Percentiles rank a stretch among this genome's conserved stretches.
Conservation (phyloP, 2,329 filamentous ascomycete genomes). For the Paraphaeosphaeria sporulosa region DNA sequence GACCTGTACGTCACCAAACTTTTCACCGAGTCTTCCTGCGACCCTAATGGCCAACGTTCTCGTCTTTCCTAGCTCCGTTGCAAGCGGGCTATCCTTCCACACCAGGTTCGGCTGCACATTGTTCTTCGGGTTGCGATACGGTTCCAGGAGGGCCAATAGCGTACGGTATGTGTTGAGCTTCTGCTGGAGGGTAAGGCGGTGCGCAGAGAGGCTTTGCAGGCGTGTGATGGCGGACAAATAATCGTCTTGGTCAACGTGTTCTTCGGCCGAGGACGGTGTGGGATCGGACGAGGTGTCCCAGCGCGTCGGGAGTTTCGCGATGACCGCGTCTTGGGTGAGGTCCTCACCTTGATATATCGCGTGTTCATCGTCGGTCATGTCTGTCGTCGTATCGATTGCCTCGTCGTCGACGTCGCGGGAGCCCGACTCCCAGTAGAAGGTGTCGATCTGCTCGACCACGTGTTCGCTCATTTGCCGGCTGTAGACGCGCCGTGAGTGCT, state of each 20-base stretch:
- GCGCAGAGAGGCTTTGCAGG: conserved; percentile 58
- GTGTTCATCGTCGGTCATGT: conserved; percentile 51
- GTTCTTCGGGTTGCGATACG: conserved; percentile 58
- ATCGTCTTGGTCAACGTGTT: conserved; percentile 33
- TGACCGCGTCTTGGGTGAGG: conserved; percentile 43
- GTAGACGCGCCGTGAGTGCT: conserved; percentile 72
- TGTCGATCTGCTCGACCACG: conserved; percentile 76
- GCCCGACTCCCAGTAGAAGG: conserved; percentile 64
- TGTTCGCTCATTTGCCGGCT: conserved; percentile 73
- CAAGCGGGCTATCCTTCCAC: conserved; percentile 69
- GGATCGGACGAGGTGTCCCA: conserved; percentile 36
- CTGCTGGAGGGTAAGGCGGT: conserved; percentile 58
- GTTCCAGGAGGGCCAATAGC: conserved; percentile 60
- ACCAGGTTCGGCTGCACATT: conserved; percentile 71
- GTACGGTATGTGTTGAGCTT: conserved; percentile 58
- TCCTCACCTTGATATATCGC: conserved; percentile 41
- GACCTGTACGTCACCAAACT: conserved; percentile 37
- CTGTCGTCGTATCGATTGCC: conserved; percentile 35
- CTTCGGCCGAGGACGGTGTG: conserved; percentile 8
- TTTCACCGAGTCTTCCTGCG: conserved; percentile 43
- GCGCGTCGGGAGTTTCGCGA: conserved; percentile 40
- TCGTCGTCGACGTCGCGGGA: conserved; percentile 42
- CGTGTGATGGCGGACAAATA: conserved; percentile 52
- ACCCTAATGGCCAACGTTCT: conserved; percentile 61
- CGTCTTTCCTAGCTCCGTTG: conserved; percentile 72